Evolutionary conservation across 352 stramenopile species (phyloP).

Genomic region (Phytophthora agathidicida): DNA sequence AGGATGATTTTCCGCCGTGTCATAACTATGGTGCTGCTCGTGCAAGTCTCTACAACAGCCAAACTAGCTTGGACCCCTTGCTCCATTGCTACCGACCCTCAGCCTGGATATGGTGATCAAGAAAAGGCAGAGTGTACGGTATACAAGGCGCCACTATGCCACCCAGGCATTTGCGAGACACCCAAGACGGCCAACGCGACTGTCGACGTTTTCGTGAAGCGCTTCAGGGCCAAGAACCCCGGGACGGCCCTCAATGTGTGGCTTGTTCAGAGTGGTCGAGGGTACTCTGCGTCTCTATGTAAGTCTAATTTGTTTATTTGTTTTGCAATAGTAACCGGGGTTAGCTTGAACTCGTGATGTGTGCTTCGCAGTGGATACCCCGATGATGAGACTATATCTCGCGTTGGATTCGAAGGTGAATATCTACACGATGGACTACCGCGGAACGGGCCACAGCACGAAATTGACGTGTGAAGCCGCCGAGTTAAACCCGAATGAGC

Average conservation of each 20-base stretch:
- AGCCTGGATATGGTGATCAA: too few relatives aligned
- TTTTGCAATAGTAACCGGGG: too few relatives aligned
- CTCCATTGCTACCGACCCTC: too few relatives aligned
- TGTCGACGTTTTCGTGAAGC: constrained; percentile 40
- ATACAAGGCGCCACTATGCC: constrained; percentile 30
- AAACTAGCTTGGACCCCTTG: too few relatives aligned
- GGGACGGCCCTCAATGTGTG: constrained; percentile 30
- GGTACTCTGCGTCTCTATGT: constrained; percentile 26
- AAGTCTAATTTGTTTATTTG: constrained; percentile 17
- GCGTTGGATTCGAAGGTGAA: background rate
- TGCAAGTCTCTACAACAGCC: too few relatives aligned
- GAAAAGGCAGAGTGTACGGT: constrained; percentile 36
- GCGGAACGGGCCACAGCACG: background rate
- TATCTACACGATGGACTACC: background rate
- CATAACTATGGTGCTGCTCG: too few relatives aligned
- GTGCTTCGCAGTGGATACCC: background rate
- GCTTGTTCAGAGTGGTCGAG: constrained; percentile 41
- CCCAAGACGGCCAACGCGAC: constrained; percentile 5
- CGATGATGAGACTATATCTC: background rate
- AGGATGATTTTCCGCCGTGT: too few relatives aligned
- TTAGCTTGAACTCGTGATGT: too few relatives aligned
- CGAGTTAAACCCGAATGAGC: background rate
- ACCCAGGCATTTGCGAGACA: constrained; percentile 18
- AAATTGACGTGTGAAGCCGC: background rate
- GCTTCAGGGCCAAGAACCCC: constrained; percentile 19